phyloP scores from a whole-genome alignment of 2,329 filamentous ascomycete genomes.

The Herpomyces periplanetae region DNA sequence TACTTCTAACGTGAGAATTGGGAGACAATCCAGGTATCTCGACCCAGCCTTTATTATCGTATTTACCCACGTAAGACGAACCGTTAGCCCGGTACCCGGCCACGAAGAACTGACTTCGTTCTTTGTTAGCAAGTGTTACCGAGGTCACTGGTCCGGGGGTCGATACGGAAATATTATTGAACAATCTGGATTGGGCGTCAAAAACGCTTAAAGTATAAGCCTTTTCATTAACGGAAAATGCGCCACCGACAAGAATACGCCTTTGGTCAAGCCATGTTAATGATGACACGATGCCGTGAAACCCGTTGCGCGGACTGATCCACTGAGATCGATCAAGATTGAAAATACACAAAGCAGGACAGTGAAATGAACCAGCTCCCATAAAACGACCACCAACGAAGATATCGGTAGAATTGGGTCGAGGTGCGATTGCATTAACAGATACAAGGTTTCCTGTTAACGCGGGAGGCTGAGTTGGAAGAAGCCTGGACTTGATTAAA shows the following conservation, averaged over 20 bases:
- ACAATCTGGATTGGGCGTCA: slow-evolving; percentile 22
- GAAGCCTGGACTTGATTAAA: slow-evolving; percentile 20
- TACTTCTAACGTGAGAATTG: slow-evolving; percentile 27
- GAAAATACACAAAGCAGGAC: slow-evolving; percentile 43
- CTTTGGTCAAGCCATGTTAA: slow-evolving; percentile 37
- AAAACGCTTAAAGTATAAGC: slow-evolving; percentile 28
- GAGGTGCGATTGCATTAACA: slow-evolving; percentile 34
- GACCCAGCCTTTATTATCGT: slow-evolving; percentile 26
- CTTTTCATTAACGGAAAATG: slow-evolving; percentile 25
- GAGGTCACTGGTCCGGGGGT: slow-evolving; percentile 46
- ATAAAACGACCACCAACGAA: slow-evolving; percentile 58
- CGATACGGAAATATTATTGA: slow-evolving; percentile 15
- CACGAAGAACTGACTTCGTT: slow-evolving; percentile 39
- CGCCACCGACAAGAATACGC: slow-evolving; percentile 34
- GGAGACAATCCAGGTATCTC: slow-evolving; percentile 21
- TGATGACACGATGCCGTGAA: slow-evolving; percentile 23
- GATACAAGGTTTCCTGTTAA: slow-evolving; percentile 25
- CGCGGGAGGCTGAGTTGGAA: slow-evolving; percentile 26
- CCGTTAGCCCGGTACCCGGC: slow-evolving; percentile 27
- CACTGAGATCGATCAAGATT: slow-evolving; percentile 29
- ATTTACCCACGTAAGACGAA: slow-evolving; percentile 41
- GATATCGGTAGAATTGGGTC: slow-evolving; percentile 27
- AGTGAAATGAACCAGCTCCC: slow-evolving; percentile 44
- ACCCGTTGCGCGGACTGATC: slow-evolving; percentile 30
- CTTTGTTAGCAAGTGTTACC: slow-evolving; percentile 28